These are phyloP conservation scores for Polytrichum formosum DNA, from an alignment of 225 moss, liverwort and hornwort species.

Conservation along the genomic window DNA sequence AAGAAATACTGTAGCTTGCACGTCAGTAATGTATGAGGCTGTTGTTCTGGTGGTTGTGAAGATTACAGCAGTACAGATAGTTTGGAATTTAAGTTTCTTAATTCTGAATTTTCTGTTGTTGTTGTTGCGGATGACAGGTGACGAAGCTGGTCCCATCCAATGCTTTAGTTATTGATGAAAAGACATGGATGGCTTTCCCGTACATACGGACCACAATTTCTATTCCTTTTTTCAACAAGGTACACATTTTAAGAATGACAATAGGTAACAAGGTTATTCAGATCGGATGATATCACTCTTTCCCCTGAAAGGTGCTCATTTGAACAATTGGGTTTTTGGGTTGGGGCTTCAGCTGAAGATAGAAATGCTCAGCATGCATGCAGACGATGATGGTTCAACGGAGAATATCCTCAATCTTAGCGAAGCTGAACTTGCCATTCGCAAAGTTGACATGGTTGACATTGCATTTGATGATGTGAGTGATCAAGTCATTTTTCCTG, in stretches of 20 bases:
- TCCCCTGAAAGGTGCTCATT: no score
- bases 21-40: no score
- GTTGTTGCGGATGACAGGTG: conserved; percentile 19
- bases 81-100: no score
- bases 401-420: conserved; percentile 81
- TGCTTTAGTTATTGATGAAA: conserved; percentile 94
- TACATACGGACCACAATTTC: conserved; percentile 78
- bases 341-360: conserved; percentile 74
- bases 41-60: no score
- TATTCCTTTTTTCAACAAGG: conserved; percentile 96
- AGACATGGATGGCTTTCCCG: conserved; percentile 97
- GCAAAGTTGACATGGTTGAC: conserved; percentile 91
- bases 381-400: conserved; percentile 78
- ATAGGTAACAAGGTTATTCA: not conserved
- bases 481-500: not conserved
- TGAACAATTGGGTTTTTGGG: conserved; percentile 18
- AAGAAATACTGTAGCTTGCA: no score
- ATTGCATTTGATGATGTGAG: conserved; percentile 89
- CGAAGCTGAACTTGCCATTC: conserved; percentile 78
- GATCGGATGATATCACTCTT: not conserved
- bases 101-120: no score
- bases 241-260: conserved; percentile 6
- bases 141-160: conserved; percentile 81
- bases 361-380: conserved; percentile 88
- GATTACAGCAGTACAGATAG: no score